Conservation (phyloP, 2,329 filamentous ascomycete genomes). For the Mollisiaceae sp. region DNA sequence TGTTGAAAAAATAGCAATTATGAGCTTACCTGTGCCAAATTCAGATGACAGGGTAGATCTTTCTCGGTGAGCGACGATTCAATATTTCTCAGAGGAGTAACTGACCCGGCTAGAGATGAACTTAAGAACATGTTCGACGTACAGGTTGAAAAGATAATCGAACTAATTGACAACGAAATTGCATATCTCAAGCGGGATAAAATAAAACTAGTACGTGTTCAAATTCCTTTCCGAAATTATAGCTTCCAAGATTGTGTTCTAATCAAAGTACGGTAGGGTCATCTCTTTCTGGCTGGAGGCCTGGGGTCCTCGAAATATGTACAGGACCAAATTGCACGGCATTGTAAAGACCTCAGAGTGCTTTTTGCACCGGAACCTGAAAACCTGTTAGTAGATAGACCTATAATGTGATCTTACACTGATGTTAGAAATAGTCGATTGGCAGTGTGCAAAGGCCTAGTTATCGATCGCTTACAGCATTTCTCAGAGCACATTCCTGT, state of each 20-base stretch:
- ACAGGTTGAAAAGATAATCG: neutral
- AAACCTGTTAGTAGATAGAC: neutral
- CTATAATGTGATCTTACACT: neutral
- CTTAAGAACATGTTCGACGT: neutral
- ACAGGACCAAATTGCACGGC: neutral
- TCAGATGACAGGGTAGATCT: neutral
- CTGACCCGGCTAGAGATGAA: neutral
- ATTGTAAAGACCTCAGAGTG: neutral
- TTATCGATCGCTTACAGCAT: neutral
- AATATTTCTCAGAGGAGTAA: neutral
- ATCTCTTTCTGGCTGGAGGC: neutral
- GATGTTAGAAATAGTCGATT: neutral
- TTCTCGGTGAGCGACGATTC: neutral
- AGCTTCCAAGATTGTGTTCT: neutral
- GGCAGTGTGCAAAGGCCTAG: neutral
- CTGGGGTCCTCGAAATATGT: neutral
- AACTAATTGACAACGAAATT: neutral
- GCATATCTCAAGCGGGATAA: neutral
- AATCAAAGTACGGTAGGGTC: neutral
- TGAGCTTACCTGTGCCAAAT: neutral
- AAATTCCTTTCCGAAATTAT: neutral
- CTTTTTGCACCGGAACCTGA: neutral
- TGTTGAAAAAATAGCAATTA: neutral
- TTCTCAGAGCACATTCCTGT: neutral
- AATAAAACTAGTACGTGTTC: neutral